These are phyloP conservation scores for Lentinula lateritia DNA, from an alignment of 768 basidiomycete species.

Conservation along the genomic window DNA sequence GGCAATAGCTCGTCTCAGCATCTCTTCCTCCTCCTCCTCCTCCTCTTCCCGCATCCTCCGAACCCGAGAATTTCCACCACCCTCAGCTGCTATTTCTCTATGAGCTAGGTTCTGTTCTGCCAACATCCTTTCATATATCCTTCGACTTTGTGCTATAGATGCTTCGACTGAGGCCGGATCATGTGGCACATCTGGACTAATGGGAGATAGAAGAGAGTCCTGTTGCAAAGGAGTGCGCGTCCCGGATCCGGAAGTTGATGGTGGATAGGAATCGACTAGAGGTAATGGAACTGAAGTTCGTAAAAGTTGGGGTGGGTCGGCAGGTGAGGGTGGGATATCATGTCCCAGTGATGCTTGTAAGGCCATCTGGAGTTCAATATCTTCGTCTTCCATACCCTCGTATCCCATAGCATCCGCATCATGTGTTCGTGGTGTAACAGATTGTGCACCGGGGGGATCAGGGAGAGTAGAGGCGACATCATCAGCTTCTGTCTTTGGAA, in stretches of 20 bases:
- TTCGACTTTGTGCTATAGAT: constrained; percentile 60
- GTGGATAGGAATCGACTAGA: constrained; percentile 9
- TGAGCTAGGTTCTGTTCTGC: constrained; percentile 65
- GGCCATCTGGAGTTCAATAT: constrained; percentile 82
- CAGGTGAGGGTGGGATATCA: constrained; percentile 13
- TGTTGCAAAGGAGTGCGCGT: constrained; percentile 11
- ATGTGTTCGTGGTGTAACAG: not conserved
- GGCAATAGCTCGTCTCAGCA: constrained; percentile 51
- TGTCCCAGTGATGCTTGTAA: constrained; percentile 71
- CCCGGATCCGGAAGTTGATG: constrained; percentile 12
- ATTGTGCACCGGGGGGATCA: constrained; percentile 34
- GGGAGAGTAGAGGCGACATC: constrained; percentile 60
- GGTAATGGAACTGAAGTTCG: constrained; percentile 22
- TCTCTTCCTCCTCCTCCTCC: constrained; percentile 59
- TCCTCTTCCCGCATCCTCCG: constrained; percentile 34
- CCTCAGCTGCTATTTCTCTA: constrained; percentile 47
- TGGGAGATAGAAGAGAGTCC: constrained; percentile 5
- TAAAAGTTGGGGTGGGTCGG: constrained; percentile 19
- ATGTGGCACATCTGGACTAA: constrained; percentile 8
- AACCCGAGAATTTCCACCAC: constrained; percentile 21
- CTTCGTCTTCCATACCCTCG: constrained; percentile 70
- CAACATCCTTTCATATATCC: constrained; percentile 58
- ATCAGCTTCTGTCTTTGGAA: constrained; percentile 69
- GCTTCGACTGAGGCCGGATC: constrained; percentile 54
- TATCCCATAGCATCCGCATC: constrained; percentile 5